phyloP scores from a whole-genome alignment of 1,284 basidiomycete species.

The Cryptococcus sp. region DNA sequence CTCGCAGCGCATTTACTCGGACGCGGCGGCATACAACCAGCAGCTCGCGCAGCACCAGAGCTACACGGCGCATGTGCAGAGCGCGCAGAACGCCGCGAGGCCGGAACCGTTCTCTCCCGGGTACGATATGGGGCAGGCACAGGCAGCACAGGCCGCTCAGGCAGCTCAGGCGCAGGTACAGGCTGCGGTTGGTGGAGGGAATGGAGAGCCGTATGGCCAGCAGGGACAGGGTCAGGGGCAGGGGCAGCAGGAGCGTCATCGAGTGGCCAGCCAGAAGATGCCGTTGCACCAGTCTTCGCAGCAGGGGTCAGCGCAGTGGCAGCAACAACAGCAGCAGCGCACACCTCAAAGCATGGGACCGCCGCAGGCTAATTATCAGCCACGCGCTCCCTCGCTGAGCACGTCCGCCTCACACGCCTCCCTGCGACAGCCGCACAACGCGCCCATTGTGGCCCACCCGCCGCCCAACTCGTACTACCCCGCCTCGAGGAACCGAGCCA shows the following conservation, averaged over 20 bases:
- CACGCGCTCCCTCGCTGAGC: slow-evolving; percentile 26
- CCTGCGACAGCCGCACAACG: slow-evolving; percentile 27
- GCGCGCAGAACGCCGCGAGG: slow-evolving; percentile 21
- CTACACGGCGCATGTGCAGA: slow-evolving; percentile 69
- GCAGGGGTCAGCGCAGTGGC: slow-evolving; percentile 26
- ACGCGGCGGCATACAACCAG: slow-evolving; percentile 91
- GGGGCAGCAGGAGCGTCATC: slow-evolving; percentile 12
- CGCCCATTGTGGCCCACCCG: slow-evolving; percentile 49
- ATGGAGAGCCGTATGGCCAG: no score
- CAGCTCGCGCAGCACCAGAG: slow-evolving; percentile 91
- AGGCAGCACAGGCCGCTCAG: slow-evolving; percentile 9
- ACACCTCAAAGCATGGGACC: slow-evolving; percentile 16
- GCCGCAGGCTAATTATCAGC: slow-evolving; percentile 29
- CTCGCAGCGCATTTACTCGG: slow-evolving; percentile 78
- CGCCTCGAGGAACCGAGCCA: slow-evolving; percentile 64
- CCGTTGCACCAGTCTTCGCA: slow-evolving; percentile 10
- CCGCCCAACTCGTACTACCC: slow-evolving; percentile 64
- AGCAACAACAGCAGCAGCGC: slow-evolving; percentile 1
- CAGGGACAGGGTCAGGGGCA: background rate
- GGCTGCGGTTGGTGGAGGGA: background rate
- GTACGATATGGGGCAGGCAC: slow-evolving; percentile 28
- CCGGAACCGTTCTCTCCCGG: slow-evolving; percentile 36
- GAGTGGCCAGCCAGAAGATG: slow-evolving; percentile 17
- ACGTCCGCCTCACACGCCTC: slow-evolving; percentile 25
- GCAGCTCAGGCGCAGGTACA: background rate